These are phyloP conservation scores for Astrocystis sublimbata DNA, from an alignment of 495 filamentous ascomycete species.

Conservation along the genomic window DNA sequence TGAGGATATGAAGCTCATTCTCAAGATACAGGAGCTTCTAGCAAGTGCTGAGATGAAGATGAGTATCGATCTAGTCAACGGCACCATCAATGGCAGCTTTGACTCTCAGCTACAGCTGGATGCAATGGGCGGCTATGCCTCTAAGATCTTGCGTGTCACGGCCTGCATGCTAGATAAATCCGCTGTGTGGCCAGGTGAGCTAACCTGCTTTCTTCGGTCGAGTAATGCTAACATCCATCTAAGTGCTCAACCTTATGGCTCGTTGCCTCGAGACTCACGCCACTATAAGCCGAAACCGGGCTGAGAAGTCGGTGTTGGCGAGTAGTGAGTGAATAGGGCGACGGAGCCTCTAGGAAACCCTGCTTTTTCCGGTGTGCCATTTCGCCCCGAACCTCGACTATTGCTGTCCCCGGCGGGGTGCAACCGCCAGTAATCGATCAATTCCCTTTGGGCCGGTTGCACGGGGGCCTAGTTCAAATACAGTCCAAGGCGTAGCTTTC, in stretches of 20 bases:
- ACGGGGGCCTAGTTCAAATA: no score
- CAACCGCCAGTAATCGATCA: background rate
- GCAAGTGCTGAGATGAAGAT: slow-evolving; percentile 79
- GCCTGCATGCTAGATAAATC: slow-evolving; percentile 88
- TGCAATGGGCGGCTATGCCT: slow-evolving; percentile 71
- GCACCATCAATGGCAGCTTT: slow-evolving; percentile 46
- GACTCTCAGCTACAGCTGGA: slow-evolving; percentile 58
- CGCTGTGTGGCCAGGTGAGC: slow-evolving; percentile 88
- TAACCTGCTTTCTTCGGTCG: slow-evolving; percentile 3
- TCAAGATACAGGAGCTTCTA: slow-evolving; percentile 82
- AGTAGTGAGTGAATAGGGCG: slow-evolving; percentile 25
- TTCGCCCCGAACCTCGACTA: slow-evolving; percentile 14
- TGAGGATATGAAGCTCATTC: slow-evolving; percentile 84
- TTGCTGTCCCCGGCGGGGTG: background rate
- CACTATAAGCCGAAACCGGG: slow-evolving; percentile 68
- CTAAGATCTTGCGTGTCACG: slow-evolving; percentile 83
- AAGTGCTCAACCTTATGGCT: slow-evolving; percentile 87
- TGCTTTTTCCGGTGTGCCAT: background rate
- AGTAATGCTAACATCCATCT: background rate
- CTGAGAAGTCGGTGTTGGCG: slow-evolving; percentile 61
- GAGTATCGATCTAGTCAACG: slow-evolving; percentile 52
- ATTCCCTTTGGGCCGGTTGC: background rate
- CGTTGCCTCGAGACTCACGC: slow-evolving; percentile 85
- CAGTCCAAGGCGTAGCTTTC: background rate
- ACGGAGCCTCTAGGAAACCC: background rate